Percentiles rank a stretch among this genome's conserved stretches.
Conservation (phyloP, 345 rosid species). For the Brassica cretica region DNA sequence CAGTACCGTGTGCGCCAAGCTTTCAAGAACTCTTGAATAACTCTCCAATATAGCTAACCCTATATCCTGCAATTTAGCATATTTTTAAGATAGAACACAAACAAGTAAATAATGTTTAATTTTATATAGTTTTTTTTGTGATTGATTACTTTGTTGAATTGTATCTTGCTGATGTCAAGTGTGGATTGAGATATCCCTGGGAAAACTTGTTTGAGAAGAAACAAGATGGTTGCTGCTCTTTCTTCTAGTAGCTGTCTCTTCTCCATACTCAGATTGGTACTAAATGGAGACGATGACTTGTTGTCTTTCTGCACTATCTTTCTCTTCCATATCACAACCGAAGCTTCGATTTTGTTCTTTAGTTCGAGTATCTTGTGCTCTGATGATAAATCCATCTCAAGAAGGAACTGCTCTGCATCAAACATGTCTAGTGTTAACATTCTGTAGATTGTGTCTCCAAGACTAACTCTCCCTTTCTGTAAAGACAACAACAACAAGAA, state of each 20-base stretch:
- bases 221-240: not conserved
- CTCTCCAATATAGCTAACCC: conserved; percentile 82
- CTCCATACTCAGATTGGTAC: not conserved
- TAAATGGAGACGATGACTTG: not conserved
- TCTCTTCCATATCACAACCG: not conserved
- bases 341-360: not conserved
- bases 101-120: not conserved
- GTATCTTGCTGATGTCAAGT: not conserved
- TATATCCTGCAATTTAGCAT: conserved; percentile 55
- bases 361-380: not conserved
- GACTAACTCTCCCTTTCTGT: conserved; percentile 4
- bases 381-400: not conserved
- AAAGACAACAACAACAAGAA: not conserved
- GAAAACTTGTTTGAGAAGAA: not conserved
- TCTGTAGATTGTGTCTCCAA: conserved; percentile 1
- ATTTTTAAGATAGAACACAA: not conserved
- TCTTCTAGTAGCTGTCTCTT: not conserved
- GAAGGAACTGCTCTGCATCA: not conserved
- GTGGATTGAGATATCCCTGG: not conserved
- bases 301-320: not conserved
- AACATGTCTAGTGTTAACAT: not conserved
- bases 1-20: conserved; percentile 71
- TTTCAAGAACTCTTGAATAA: conserved; percentile 81
- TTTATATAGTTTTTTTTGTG: not conserved
- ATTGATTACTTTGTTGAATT: not conserved